Percentiles rank a stretch among this genome's conserved stretches.
Conservation (phyloP, 2,329 filamentous ascomycete genomes). For the Cladophialophora carrionii region DNA sequence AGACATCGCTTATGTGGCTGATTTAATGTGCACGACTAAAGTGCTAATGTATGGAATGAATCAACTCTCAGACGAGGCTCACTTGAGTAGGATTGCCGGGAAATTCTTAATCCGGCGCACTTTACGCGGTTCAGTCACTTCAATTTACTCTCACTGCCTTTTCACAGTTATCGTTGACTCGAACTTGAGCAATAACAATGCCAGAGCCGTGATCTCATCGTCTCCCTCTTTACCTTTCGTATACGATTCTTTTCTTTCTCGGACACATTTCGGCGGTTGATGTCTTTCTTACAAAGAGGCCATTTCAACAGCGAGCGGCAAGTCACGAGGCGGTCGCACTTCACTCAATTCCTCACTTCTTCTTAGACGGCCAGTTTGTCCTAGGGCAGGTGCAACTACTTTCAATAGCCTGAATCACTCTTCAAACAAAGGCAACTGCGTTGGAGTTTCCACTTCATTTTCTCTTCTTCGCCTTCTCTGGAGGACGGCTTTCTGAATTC, state of each 20-base stretch:
- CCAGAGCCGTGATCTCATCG: not conserved
- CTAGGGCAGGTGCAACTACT: constrained; percentile 11
- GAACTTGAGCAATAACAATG: not conserved
- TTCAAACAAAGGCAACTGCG: constrained; percentile 11
- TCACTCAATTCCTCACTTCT: constrained; percentile 1
- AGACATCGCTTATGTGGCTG: not conserved
- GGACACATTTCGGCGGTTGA: not conserved
- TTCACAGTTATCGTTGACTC: not conserved
- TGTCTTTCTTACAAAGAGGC: not conserved
- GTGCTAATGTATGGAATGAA: not conserved
- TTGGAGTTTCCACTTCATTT: constrained; percentile 1
- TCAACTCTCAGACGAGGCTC: not conserved
- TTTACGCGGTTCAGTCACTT: not conserved
- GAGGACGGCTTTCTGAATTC: not conserved
- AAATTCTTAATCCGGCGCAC: not conserved
- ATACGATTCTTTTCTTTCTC: not conserved
- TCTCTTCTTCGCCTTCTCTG: constrained; percentile 1
- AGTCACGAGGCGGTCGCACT: not conserved
- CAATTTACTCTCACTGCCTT: not conserved
- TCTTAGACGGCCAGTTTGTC: not conserved
- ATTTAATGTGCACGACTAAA: not conserved
- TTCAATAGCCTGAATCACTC: not conserved
- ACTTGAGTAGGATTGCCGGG: not conserved
- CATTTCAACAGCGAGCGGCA: not conserved
- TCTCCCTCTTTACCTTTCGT: not conserved